Evolutionary conservation across 371 early-diverging fungal genomes (phyloP), one percentile per base, ranked within the genome.

Genomic region (Mucor piriformis): DNA sequence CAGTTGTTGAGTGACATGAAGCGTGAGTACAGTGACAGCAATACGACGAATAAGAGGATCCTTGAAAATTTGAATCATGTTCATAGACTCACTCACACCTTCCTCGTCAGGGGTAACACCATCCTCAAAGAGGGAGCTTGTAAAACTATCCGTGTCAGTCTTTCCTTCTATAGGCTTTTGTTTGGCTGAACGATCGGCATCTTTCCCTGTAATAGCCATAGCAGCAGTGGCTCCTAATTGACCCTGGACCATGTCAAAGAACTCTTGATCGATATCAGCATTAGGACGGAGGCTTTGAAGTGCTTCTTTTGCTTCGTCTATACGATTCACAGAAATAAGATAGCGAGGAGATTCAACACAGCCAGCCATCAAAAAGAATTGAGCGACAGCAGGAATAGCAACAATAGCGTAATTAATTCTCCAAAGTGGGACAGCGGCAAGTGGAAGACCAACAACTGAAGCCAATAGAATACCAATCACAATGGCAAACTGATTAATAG

Each of bases 401-500:
- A 84, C 85, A 53, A 87, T 59, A 3, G 83, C 82, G 53, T 84
- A 76, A 55, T 86, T 76, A 25, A 89, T 59, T 37, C 90, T 77
- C 92, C 91, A 90, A 23, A 81, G 81, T 5, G 90, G 88, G 0
- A 82, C 81, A 10, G 51, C 64, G 13, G 86, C 80, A 53, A 87
- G 77, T 4, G 79, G 80, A 37, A 89, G 57, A 21, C 88, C 86
- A 49, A 86, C 67, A 2, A 85, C 62, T 16, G 89, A 84, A 32
- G 88, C 77, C 6, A 89, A 50, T 47, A 93, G 61, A 50, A 92
- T 85, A 15, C 95, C 95, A 50, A 88, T 59, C 25, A 92, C 88
- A 54, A 95, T 74, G 15, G 90, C 83, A 54, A 95, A 80, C 76
- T 94, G 94, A 64, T 94, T 87, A 44, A 86, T 82, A n/a, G 91